Percentiles rank a stretch among this genome's conserved stretches.
These are phyloP conservation scores for Cryptococcus wingfieldii DNA, from an alignment of 1,284 basidiomycete genomes.

Conservation along the genomic window DNA sequence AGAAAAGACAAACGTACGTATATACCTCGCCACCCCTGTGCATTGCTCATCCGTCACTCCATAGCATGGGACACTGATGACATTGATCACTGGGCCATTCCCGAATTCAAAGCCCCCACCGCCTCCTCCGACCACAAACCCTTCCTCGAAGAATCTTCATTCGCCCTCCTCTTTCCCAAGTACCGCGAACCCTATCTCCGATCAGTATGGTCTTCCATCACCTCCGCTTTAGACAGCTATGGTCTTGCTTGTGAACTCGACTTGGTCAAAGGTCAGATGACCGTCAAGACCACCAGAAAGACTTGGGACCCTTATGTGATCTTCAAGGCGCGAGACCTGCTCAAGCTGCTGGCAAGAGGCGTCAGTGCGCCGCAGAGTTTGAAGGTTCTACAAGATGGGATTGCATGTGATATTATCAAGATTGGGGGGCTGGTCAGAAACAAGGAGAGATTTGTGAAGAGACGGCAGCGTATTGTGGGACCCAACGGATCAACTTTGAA, in stretches of 20 bases:
- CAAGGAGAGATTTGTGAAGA: slow-evolving; percentile 95
- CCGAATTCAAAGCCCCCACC: slow-evolving; percentile 67
- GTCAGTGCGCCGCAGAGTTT: slow-evolving; percentile 71
- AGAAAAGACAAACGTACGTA: slow-evolving; percentile 83
- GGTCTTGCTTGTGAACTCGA: slow-evolving; percentile 89
- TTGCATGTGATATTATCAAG: slow-evolving; percentile 97
- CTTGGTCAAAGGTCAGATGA: slow-evolving; percentile 95
- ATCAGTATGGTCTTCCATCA: slow-evolving; percentile 93
- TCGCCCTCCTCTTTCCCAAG: slow-evolving; percentile 97
- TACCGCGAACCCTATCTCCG: slow-evolving; percentile 95
- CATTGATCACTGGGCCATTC: slow-evolving; percentile 97
- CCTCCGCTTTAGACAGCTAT: slow-evolving; percentile 73
- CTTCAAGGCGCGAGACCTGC: slow-evolving; percentile 90
- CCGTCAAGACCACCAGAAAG: slow-evolving; percentile 92
- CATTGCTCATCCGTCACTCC: neutral
- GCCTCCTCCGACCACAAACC: slow-evolving; percentile 52
- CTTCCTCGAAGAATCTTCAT: slow-evolving; percentile 92
- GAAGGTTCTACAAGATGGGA: slow-evolving; percentile 83
- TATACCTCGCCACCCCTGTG: neutral
- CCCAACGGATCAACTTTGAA: slow-evolving; percentile 96
- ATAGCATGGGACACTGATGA: slow-evolving; percentile 98
- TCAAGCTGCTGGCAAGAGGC: slow-evolving; percentile 90
- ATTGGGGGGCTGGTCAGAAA: slow-evolving; percentile 91
- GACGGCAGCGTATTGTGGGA: slow-evolving; percentile 92
- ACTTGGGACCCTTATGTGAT: slow-evolving; percentile 95